Percentiles rank a stretch among this genome's conserved stretches.
phyloP scores from a whole-genome alignment of 176 grass and related monocot genomes.

The Hordeum vulgare region MorexV3_pseudomolecules_assembly NC_058520.1:523071070-523071569 shows the following conservation, averaged over 20 bases:
- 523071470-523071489: neutral
- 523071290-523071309: constrained; percentile 5
- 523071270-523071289: neutral
- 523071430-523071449: too few species aligned
- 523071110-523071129: neutral
- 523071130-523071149: neutral
- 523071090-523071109: neutral
- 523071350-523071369: neutral
- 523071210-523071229: neutral
- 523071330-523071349: neutral
- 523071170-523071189: neutral
- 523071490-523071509: neutral
- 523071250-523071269: neutral
- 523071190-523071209: neutral
- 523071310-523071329: neutral
- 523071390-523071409: neutral
- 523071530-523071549: constrained; percentile 4
- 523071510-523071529: constrained; percentile 17
- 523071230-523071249: neutral
- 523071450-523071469: neutral
- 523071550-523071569: neutral
- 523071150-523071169: neutral
- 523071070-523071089: too few species aligned
- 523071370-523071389: neutral
- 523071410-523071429: neutral